A percentile compares a stretch with the other conserved stretches of the same genome.
phyloP scores from a whole-genome alignment of 179 eudicot species.

The Spinacia oleracea region DNA sequence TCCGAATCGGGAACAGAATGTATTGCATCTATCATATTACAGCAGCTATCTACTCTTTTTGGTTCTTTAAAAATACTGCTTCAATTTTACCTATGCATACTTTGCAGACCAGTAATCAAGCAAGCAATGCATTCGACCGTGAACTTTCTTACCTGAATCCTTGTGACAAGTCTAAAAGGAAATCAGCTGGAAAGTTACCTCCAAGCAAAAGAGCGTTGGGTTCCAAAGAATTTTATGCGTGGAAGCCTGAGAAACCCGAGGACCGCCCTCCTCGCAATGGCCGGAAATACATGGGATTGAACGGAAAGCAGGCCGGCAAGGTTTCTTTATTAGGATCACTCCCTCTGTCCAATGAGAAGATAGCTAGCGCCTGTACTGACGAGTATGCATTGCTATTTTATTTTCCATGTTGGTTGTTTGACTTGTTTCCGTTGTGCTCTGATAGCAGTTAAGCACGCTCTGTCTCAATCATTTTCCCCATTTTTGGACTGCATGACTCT shows the following conservation, averaged over 20 bases:
- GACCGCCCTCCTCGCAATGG: slow-evolving; percentile 28
- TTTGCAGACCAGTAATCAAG: slow-evolving; percentile 41
- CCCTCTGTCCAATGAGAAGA: slow-evolving; percentile 24
- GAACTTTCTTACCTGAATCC: slow-evolving; percentile 38
- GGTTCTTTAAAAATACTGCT: slow-evolving; percentile 9
- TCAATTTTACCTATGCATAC: slow-evolving; percentile 9
- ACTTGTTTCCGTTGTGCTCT: neutral
- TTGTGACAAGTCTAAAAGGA: slow-evolving; percentile 37
- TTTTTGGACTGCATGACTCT: neutral
- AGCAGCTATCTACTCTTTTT: slow-evolving; percentile 19
- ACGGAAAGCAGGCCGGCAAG: slow-evolving; percentile 26
- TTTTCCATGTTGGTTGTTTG: neutral
- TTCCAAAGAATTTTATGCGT: slow-evolving; percentile 34
- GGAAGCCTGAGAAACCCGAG: slow-evolving; percentile 29
- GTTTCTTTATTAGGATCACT: slow-evolving; percentile 27
- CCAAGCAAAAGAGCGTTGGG: slow-evolving; percentile 30
- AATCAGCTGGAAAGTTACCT: slow-evolving; percentile 18
- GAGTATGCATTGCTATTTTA: slow-evolving; percentile 28
- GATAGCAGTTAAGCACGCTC: neutral
- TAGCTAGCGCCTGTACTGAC: slow-evolving; percentile 13
- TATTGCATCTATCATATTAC: slow-evolving; percentile 21
- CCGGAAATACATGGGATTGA: slow-evolving; percentile 19
- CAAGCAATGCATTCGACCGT: slow-evolving; percentile 38
- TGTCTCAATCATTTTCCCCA: neutral
- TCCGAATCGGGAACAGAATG: slow-evolving; percentile 25